phyloP scores from a whole-genome alignment of 2,329 filamentous ascomycete genomes.

The Cordyceps farinosa region DNA sequence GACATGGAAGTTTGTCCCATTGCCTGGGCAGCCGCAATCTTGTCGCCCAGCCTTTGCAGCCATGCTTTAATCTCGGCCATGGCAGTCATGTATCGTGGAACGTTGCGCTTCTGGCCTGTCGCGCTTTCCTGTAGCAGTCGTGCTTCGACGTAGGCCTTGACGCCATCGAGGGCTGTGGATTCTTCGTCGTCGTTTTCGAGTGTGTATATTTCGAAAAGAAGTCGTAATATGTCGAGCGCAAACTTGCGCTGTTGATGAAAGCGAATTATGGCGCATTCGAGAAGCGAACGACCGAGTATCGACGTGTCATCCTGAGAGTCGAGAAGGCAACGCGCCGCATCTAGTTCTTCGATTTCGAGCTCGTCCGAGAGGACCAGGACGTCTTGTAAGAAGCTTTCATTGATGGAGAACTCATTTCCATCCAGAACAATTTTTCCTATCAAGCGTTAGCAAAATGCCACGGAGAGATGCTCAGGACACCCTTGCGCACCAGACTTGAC shows the following conservation, averaged over 20 bases:
- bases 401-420: conserved; percentile 73
- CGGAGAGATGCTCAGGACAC: background rate
- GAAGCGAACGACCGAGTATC: conserved; percentile 66
- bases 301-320: conserved; percentile 67
- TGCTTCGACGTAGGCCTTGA: conserved; percentile 34
- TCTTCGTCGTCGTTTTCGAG: conserved; percentile 57
- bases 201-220: conserved; percentile 67
- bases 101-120: conserved; percentile 55
- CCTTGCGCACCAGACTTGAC: conserved; percentile 58
- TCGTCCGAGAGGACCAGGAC: conserved; percentile 80
- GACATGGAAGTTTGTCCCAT: conserved; percentile 60
- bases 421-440: conserved; percentile 72
- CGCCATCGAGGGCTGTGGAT: conserved; percentile 29
- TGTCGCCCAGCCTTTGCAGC: conserved; percentile 73
- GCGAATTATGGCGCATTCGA: conserved; percentile 77
- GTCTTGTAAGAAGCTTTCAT: conserved; percentile 82
- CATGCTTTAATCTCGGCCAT: conserved; percentile 75
- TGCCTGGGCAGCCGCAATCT: conserved; percentile 69
- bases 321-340: conserved; percentile 73
- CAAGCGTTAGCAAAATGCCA: conserved; percentile 19
- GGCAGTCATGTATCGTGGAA: conserved; percentile 69
- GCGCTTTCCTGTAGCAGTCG: conserved; percentile 31
- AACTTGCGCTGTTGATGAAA: conserved; percentile 85
- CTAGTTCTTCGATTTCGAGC: conserved; percentile 83
- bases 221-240: conserved; percentile 76